phyloP scores from a whole-genome alignment of 2,329 filamentous ascomycete genomes.

The Malbranchea zuffiana region DNA sequence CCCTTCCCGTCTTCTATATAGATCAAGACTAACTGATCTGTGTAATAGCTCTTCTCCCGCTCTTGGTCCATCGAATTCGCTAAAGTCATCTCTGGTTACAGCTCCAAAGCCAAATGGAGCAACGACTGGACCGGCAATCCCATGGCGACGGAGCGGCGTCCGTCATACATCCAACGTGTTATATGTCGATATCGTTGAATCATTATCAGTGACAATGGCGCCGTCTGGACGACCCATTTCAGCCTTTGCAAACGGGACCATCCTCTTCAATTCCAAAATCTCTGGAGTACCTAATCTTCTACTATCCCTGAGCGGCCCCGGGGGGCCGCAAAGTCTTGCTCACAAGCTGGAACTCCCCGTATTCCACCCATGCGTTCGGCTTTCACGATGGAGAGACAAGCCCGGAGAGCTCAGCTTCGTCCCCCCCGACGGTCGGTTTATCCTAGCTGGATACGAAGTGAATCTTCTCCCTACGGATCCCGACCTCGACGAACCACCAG shows the following conservation, averaged over 20 bases:
- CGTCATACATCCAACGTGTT: slow-evolving; percentile 94
- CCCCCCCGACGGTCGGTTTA: slow-evolving; percentile 86
- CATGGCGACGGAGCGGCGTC: slow-evolving; percentile 86
- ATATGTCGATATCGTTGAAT: slow-evolving; percentile 92
- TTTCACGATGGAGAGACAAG: slow-evolving; percentile 79
- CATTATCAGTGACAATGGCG: slow-evolving; percentile 73
- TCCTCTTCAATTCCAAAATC: slow-evolving; percentile 90
- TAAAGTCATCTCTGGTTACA: slow-evolving; percentile 32
- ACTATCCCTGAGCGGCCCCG: slow-evolving; percentile 66
- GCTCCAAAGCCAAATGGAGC: slow-evolving; percentile 18
- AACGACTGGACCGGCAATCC: slow-evolving; percentile 47
- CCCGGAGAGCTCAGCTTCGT: slow-evolving; percentile 92
- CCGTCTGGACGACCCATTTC: slow-evolving; percentile 80
- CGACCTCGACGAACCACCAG: slow-evolving; percentile 45
- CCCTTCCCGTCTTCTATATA: background rate
- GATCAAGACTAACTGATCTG: background rate
- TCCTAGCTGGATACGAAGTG: slow-evolving; percentile 87
- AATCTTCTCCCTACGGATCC: slow-evolving; percentile 67
- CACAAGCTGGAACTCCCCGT: slow-evolving; percentile 76
- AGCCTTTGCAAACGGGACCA: slow-evolving; percentile 80
- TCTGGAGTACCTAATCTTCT: slow-evolving; percentile 89
- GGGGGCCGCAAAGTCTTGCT: slow-evolving; percentile 64
- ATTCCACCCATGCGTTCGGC: slow-evolving; percentile 87
- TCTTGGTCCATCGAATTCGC: slow-evolving; percentile 28
- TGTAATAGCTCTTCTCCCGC: slow-evolving; percentile 31